Base-by-base conservation (phyloP, 208 protist species). In the Acanthamoeba rhysodes region DNA sequence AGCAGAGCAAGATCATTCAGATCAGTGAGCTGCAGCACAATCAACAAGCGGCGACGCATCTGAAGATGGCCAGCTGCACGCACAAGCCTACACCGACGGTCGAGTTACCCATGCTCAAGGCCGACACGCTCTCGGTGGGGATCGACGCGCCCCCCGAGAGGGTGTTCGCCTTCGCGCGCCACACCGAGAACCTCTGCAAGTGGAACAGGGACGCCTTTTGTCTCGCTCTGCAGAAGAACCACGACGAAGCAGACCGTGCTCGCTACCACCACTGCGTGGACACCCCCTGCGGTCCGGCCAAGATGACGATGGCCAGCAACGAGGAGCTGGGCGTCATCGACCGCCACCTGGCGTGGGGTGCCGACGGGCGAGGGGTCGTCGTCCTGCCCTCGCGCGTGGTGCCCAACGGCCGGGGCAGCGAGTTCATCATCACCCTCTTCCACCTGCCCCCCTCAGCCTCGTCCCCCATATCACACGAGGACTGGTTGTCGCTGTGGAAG, bases 401-500 rank as follows among this genome's bases (percentile, higher is more conserved):
- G 4, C 74, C 74, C 74, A 84, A 84, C 74, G 74, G 74, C 37
- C 74, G 37, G 0, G 74, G 74, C 74, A 53, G 37, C 74, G 74
- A 84, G 74, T 84, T 84, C 74, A 84, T n/a, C 20, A 55, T 84
- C 41, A 84, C 74, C 22, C 3, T 84, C 1, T 84, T 84, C 74
- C 74, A 84, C 29, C 29, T 37, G 24, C 66, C 66, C 29, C 16
- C 22, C 59, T 78, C 70, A 4, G 4, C n/a, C 37, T 34, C 70
- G 6, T 27, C 34, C 18, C 37, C 12, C n/a, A 27, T 55, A 8
- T 53, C 74, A 4, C 74, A 84, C 45, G 74, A 84, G 8, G 74
- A 84, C 22, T 84, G 74, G 74, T 16, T 84, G 41, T 84, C 74
- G 4, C 74, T 84, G 34, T 84, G 74, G 74, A 84, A 84, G 74